Conservation (phyloP, 148 eudicot genomes). For the Rhododendron griersonianum region DNA sequence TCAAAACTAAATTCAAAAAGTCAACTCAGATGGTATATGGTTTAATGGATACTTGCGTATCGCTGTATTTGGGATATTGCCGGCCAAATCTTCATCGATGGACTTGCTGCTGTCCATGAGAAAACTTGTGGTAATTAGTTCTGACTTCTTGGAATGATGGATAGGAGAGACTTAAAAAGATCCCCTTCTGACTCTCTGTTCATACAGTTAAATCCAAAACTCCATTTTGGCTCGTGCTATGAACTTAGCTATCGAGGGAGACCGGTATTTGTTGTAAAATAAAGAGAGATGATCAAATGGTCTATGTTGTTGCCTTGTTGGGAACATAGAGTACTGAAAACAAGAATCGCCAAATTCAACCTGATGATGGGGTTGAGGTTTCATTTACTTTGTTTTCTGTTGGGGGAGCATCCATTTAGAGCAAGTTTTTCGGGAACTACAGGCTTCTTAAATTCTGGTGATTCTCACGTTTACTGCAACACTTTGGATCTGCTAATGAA, state of each 20-base stretch:
- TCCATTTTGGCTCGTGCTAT: not conserved
- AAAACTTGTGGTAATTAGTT: not conserved
- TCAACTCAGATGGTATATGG: not conserved
- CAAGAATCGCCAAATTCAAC: not conserved
- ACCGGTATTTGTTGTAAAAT: not conserved
- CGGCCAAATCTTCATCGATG: not conserved
- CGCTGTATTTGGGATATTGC: not conserved
- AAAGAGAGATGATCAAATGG: not conserved
- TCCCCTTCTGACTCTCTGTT: not conserved
- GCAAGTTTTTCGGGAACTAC: not conserved
- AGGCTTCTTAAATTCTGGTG: not conserved
- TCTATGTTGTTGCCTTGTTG: not conserved
- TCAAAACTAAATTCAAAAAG: not conserved
- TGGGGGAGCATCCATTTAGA: not conserved
- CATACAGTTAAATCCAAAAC: not conserved
- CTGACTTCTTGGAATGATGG: not conserved
- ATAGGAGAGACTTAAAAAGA: not conserved
- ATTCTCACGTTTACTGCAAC: not conserved
- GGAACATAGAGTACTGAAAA: not conserved
- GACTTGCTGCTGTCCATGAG: not conserved
- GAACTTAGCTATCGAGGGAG: not conserved
- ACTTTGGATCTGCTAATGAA: not conserved
- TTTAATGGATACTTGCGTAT: not conserved
- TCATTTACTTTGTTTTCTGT: not conserved
- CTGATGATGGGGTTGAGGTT: conserved; percentile 1